Conservation (phyloP, 495 filamentous ascomycete species). For the Ascobolus immersus region DNA sequence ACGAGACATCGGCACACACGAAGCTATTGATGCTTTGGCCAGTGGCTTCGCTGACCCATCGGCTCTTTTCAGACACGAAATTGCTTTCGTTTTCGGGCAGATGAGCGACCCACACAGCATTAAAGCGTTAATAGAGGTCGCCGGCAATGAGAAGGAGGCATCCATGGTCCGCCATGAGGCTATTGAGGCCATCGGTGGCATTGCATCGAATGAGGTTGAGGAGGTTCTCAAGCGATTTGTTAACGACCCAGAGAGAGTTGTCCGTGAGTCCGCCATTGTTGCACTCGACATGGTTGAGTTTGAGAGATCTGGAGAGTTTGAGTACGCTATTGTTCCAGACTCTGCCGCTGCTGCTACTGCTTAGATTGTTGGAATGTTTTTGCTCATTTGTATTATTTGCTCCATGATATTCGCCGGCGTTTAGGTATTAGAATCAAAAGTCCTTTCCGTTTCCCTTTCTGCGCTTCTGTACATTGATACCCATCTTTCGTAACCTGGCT, state of each 20-base stretch:
- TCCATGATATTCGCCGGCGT: too few relatives aligned
- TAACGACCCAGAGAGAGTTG: conserved; percentile 72
- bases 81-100: conserved; percentile 95
- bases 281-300: conserved; percentile 96
- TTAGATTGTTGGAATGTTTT: conserved; percentile 1
- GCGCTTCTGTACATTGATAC: too few relatives aligned
- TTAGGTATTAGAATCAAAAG: too few relatives aligned
- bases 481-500: too few relatives aligned
- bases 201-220: conserved; percentile 67
- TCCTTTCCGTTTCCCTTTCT: too few relatives aligned
- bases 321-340: conserved; percentile 75
- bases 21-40: conserved; percentile 63
- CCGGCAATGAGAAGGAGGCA: conserved; percentile 54
- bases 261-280: conserved; percentile 81
- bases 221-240: conserved; percentile 72
- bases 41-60: conserved; percentile 64
- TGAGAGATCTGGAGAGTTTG: conserved; percentile 63
- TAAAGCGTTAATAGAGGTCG: conserved; percentile 50
- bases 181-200: conserved; percentile 85
- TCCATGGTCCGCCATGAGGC: conserved; percentile 97
- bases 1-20: conserved; percentile 72
- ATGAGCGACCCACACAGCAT: conserved; percentile 89
- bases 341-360: conserved; percentile 7
- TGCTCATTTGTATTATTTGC: neutral
- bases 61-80: conserved; percentile 90